Evolutionary conservation across 345 rosid genomes (phyloP), one percentile per base, ranked within the genome.

Genomic region (Rhizophora apiculata): DNA sequence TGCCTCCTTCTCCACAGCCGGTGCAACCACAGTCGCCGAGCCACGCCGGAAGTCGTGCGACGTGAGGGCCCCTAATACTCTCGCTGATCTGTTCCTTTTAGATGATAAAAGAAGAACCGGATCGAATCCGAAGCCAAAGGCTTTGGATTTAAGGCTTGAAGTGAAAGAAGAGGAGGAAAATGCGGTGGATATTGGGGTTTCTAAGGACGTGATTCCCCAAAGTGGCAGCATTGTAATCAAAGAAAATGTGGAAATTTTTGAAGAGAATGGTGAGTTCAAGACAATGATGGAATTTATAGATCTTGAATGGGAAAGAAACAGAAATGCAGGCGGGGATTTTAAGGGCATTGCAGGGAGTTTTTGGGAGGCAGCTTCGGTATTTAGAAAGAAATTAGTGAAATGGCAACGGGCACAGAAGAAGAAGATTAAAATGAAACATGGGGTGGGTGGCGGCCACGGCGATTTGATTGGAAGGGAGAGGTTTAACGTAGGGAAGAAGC

Each of bases 221-320:
- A 51, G 57, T 51, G 63, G 32, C 69, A 46, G 55, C n/a, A n/a
- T n/a, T 68, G 69, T 21, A 13, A 13, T 22, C 62, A 56, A 51
- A 46, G 19, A 53, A 62, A 65, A 24, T 18, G 27, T 56, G 43
- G 73, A 68, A 11, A 75, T 65, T 43, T 74, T 78, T 61, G 82
- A 76, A 31, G 77, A 72, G 39, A 85, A 73, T 29, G 80, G 72
- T 20, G 93, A 88, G 79, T 46, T 82, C 6, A 86, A 73, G 75
- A 84, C 87, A 29, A 82, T 86, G 86, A 85, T 80, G 76, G 93
- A 88, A 57, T 81, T 86, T 63, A 82, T 88, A 79, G 93, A 88
- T 82, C 90, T 86, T 73, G 93, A 86, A 64, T 63, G 71, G 77
- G 81, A 74, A 57, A 74, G 65, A 60, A 83, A 79, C 77, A 84